Evolutionary conservation across 1,284 basidiomycete genomes (phyloP).

Genomic region (Papiliotrema fonsecae): DNA sequence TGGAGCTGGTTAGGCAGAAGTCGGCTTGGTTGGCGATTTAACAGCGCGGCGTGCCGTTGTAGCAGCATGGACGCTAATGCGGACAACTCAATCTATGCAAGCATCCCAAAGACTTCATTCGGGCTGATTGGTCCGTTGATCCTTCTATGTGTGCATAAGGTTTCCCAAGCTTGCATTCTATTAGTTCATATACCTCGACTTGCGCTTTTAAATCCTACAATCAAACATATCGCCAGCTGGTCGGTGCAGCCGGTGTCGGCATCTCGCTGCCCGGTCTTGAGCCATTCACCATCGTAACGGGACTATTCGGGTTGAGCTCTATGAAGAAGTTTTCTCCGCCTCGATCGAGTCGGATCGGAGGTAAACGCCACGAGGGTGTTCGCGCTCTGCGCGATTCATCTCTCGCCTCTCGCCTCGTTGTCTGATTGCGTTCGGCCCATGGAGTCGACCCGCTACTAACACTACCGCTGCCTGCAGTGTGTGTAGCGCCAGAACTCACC

Average conservation of each 20-base stretch:
- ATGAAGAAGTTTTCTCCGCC: constrained; percentile 5
- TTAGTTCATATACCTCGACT: too few relatives aligned
- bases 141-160: too few relatives aligned
- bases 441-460: background rate
- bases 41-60: background rate
- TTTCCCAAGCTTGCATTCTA: too few relatives aligned
- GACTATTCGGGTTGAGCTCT: constrained; percentile 10
- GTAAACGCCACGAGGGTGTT: background rate
- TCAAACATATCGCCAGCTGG: background rate
- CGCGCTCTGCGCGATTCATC: background rate
- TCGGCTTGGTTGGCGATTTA: constrained; percentile 43
- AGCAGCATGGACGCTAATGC: background rate
- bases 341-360: background rate
- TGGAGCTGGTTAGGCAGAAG: constrained; percentile 53
- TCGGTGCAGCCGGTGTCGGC: background rate
- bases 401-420: too few relatives aligned
- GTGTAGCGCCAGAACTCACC: background rate
- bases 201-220: too few relatives aligned
- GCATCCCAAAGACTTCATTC: too few relatives aligned
- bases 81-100: too few relatives aligned
- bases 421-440: too few relatives aligned
- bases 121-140: too few relatives aligned
- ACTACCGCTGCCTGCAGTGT: background rate
- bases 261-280: background rate
- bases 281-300: background rate